Evolutionary conservation across 345 rosid species (phyloP).

Genomic region (Alliaria petiolata): DNA sequence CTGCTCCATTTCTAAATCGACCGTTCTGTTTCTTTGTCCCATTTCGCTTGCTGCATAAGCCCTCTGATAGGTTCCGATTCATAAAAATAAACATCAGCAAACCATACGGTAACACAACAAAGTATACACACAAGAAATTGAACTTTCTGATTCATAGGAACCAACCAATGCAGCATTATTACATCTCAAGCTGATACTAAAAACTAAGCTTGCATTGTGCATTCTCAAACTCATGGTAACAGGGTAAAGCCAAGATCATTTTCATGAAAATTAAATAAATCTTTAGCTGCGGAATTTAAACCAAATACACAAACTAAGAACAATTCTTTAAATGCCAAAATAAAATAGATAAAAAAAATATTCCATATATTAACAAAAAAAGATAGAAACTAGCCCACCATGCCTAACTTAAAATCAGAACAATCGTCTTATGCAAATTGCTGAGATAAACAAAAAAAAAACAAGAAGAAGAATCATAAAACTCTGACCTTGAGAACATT

Average conservation of each 20-base stretch:
- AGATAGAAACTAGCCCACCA: neutral
- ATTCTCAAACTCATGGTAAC: constrained; percentile 10
- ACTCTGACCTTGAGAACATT: constrained; percentile 28
- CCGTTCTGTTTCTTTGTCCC: constrained; percentile 62
- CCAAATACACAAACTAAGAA: neutral
- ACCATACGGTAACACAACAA: too few species aligned
- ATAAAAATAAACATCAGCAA: constrained; percentile 10
- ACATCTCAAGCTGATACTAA: neutral
- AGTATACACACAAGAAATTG: neutral
- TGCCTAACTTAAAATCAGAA: neutral
- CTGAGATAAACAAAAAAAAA: neutral
- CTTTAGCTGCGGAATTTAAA: neutral
- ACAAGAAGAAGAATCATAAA: too few species aligned
- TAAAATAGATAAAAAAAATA: neutral
- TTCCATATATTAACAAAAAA: too few species aligned
- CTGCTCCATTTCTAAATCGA: constrained; percentile 65
- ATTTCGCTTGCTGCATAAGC: constrained; percentile 43
- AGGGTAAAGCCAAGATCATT: neutral
- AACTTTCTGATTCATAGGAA: too few species aligned
- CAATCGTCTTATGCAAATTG: neutral
- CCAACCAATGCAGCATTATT: neutral
- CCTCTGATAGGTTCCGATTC: constrained; percentile 15
- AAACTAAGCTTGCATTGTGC: constrained; percentile 13
- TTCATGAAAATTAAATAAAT: neutral
- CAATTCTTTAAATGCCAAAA: neutral